Conservation (phyloP, 2,329 filamentous ascomycete genomes). For the Apiospora malaysiana region DNA sequence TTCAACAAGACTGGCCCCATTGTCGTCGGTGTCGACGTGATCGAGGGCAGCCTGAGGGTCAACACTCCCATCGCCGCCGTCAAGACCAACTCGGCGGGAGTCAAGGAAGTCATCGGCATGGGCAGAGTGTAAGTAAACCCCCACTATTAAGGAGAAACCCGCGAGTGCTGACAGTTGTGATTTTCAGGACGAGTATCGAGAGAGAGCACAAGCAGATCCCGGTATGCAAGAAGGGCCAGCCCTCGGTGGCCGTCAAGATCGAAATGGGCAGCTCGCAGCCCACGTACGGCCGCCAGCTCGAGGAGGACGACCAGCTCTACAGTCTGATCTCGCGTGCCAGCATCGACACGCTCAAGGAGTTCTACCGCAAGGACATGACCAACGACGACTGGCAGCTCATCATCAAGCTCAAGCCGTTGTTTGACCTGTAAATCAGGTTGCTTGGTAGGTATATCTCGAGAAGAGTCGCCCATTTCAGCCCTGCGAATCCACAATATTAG, state of each 20-base stretch:
- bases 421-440: constrained; percentile 69
- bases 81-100: constrained; percentile 78
- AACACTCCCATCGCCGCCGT: constrained; percentile 91
- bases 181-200: constrained; percentile 84
- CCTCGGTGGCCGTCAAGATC: constrained; percentile 98
- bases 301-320: constrained; percentile 89
- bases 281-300: constrained; percentile 90
- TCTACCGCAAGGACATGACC: constrained; percentile 68
- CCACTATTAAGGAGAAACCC: neutral
- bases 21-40: constrained; percentile 91
- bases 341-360: constrained; percentile 96
- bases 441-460: neutral
- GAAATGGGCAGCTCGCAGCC: constrained; percentile 93
- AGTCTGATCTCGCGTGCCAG: constrained; percentile 84
- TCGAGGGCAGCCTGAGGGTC: constrained; percentile 85
- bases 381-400: constrained; percentile 94
- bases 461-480: neutral
- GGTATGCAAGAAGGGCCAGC: constrained; percentile 93
- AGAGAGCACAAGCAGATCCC: constrained; percentile 95
- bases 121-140: constrained; percentile 84
- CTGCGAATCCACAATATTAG: neutral
- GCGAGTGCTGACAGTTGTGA: constrained; percentile 22
- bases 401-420: constrained; percentile 92
- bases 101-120: constrained; percentile 82
- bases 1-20: constrained; percentile 99